phyloP scores from a whole-genome alignment of 1,139 yeast species.

The Pichiaceae sp. region DNA sequence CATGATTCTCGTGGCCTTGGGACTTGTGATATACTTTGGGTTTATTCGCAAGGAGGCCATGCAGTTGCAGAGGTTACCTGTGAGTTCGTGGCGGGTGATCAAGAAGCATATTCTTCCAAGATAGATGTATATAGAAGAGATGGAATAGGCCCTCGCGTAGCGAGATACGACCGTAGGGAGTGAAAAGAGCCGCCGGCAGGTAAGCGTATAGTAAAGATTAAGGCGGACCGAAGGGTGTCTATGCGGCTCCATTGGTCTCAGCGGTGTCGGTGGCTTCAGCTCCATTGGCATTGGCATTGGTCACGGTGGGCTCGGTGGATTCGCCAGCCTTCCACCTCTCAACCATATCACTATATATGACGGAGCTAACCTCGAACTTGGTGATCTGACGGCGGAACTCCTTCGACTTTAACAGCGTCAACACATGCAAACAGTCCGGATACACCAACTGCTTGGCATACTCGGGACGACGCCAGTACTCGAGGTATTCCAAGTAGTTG shows the following conservation, averaged over 20 bases:
- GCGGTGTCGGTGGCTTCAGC: background rate
- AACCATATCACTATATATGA: constrained; percentile 70
- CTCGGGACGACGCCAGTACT: constrained; percentile 66
- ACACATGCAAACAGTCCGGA: constrained; percentile 14
- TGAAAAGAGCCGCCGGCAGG: too few relatives aligned
- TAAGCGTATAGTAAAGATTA: too few relatives aligned
- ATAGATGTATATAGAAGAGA: too few relatives aligned
- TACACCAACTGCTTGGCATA: constrained; percentile 55
- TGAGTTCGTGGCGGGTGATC: constrained; percentile 60
- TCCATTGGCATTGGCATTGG: background rate
- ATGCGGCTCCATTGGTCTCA: background rate
- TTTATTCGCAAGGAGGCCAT: constrained; percentile 59
- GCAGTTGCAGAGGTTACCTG: constrained; percentile 54
- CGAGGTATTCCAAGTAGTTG: constrained; percentile 57
- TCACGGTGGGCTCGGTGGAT: background rate
- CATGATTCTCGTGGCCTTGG: constrained; percentile 58
- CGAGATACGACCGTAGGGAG: too few relatives aligned
- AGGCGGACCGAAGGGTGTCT: too few relatives aligned
- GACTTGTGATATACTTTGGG: constrained; percentile 52
- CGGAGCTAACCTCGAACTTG: constrained; percentile 51
- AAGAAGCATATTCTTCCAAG: constrained; percentile 9
- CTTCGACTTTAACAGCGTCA: constrained; percentile 42
- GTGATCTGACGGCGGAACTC: constrained; percentile 45
- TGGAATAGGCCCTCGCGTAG: too few relatives aligned
- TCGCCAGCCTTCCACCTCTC: constrained; percentile 48